These are phyloP conservation scores for Salix udensis DNA, from an alignment of 345 rosid species.

Conservation along the genomic window DNA sequence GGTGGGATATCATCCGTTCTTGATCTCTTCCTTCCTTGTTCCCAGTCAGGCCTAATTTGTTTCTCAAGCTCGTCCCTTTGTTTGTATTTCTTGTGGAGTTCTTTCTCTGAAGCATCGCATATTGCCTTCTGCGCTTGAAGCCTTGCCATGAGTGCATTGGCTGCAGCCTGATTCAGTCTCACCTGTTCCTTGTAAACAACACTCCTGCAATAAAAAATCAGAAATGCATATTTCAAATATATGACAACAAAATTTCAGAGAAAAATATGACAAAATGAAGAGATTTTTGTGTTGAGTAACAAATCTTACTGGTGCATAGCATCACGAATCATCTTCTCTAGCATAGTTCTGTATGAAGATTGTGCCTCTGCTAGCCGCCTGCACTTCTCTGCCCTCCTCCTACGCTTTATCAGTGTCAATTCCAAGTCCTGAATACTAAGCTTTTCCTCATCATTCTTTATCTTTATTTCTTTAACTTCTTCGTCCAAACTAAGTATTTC, in stretches of 20 bases:
- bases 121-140: constrained; percentile 90
- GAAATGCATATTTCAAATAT: not conserved
- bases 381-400: constrained; percentile 93
- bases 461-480: constrained; percentile 53
- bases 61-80: constrained; percentile 74
- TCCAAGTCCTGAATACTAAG: constrained; percentile 72
- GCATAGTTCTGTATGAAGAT: constrained; percentile 68
- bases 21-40: constrained; percentile 77
- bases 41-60: constrained; percentile 72
- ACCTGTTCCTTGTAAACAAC: constrained; percentile 87
- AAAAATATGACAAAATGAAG: not conserved
- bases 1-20: constrained; percentile 53
- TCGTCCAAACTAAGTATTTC: constrained; percentile 64
- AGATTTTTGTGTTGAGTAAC: not conserved
- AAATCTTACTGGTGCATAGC: constrained; percentile 96
- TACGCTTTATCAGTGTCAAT: constrained; percentile 57
- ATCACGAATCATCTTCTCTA: constrained; percentile 94
- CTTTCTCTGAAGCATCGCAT: constrained; percentile 81
- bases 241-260: not conserved
- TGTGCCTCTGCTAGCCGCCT: constrained; percentile 91
- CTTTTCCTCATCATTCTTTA: constrained; percentile 63
- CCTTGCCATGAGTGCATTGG: constrained; percentile 77
- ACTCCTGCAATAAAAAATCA: constrained; percentile 49
- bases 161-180: constrained; percentile 86
- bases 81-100: constrained; percentile 77